Evolutionary conservation across 345 rosid species (phyloP).

Genomic region (Pseudoturritis turrita): DNA sequence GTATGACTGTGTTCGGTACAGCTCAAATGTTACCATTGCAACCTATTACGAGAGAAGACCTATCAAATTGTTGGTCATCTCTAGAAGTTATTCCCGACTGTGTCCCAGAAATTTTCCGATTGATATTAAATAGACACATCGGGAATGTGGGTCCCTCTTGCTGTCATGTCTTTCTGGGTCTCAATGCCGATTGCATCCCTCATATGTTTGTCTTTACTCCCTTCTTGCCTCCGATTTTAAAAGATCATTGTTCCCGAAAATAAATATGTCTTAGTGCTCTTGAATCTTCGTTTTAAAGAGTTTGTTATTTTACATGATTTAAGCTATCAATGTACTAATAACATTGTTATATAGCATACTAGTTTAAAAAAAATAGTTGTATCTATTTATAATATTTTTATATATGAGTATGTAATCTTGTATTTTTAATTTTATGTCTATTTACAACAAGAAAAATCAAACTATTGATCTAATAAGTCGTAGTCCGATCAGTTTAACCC

Average conservation of each 20-base stretch:
- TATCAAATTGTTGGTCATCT: conserved; percentile 18
- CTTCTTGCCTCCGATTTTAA: background rate
- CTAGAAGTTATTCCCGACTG: conserved; percentile 22
- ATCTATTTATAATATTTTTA: too few relatives aligned
- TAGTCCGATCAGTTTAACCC: too few relatives aligned
- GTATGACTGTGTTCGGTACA: background rate
- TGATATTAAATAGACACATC: background rate
- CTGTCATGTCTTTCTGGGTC: conserved; percentile 13
- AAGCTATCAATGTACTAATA: background rate
- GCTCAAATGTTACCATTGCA: conserved; percentile 2
- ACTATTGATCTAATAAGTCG: too few relatives aligned
- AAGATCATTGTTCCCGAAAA: conserved; percentile 11
- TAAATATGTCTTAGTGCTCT: background rate
- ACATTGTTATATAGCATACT: background rate
- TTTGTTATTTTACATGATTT: background rate
- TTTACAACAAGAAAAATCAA: too few relatives aligned
- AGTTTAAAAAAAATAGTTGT: too few relatives aligned
- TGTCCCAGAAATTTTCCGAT: conserved; percentile 6
- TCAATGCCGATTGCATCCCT: conserved; percentile 11
- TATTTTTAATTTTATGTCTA: too few relatives aligned
- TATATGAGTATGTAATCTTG: too few relatives aligned
- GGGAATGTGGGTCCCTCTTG: conserved; percentile 15
- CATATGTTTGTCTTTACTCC: conserved; percentile 12
- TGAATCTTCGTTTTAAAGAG: background rate
- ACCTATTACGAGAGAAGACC: background rate